A percentile compares a stretch with the other conserved stretches of the same genome.
Conservation (phyloP, 202 grass and related monocot genomes). For the Thinopyrum obtusiflorum region DNA sequence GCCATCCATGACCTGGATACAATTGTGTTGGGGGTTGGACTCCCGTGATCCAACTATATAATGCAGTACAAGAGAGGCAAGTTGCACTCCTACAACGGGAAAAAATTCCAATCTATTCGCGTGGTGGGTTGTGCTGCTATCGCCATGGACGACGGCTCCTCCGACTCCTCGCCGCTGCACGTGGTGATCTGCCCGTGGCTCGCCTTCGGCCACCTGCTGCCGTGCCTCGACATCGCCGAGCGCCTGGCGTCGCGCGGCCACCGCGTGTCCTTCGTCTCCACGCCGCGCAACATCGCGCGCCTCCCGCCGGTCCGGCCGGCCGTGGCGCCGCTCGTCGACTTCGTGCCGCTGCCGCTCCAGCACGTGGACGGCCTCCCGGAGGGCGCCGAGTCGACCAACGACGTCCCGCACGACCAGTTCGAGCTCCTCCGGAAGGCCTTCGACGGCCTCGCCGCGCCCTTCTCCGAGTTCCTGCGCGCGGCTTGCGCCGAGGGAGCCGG, state of each 20-base stretch:
- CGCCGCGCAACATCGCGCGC: conserved; percentile 36
- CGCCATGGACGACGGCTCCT: not conserved
- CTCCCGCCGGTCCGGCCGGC: not conserved
- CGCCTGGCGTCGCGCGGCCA: conserved; percentile 31
- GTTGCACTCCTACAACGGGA: no score
- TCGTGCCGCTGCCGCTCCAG: conserved; percentile 18
- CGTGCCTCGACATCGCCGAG: conserved; percentile 44
- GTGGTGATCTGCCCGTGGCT: conserved; percentile 47
- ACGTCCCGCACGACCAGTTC: conserved; percentile 8
- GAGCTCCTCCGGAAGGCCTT: conserved; percentile 26
- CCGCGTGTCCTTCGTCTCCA: conserved; percentile 48
- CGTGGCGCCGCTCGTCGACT: not conserved
- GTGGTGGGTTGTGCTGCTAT: not conserved
- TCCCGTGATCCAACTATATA: no score
- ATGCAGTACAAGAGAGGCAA: no score
- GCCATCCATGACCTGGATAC: no score
- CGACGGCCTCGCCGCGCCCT: conserved; percentile 19
- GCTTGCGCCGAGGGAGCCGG: not conserved
- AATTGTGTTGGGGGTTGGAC: no score
- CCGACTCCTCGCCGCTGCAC: not conserved
- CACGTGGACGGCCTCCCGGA: conserved; percentile 22
- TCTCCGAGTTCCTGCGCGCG: conserved; percentile 15
- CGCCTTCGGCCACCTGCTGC: conserved; percentile 44
- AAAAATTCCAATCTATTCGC: no score
- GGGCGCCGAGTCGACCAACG: conserved; percentile 32